A percentile compares a stretch with the other conserved stretches of the same genome.
Conservation (phyloP, 1,284 basidiomycete species). For the Fomitopsis palustris region DNA sequence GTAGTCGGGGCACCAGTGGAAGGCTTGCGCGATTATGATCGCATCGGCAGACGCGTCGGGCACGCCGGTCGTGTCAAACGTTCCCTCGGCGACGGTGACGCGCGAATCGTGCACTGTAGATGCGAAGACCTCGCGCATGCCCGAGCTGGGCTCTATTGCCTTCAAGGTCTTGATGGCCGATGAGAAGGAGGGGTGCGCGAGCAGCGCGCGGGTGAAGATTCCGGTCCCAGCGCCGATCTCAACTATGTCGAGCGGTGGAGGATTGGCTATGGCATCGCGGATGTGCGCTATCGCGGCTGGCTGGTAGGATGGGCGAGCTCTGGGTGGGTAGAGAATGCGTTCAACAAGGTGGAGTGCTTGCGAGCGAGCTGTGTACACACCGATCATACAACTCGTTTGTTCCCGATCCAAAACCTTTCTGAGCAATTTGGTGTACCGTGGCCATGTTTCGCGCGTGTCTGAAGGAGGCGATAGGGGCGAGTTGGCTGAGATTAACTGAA, state of each 20-base stretch:
- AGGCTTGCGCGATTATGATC: constrained; percentile 76
- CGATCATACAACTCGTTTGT: constrained; percentile 76
- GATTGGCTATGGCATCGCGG: constrained; percentile 37
- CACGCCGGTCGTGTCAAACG: constrained; percentile 58
- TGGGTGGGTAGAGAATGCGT: constrained; percentile 18
- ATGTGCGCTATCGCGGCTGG: constrained; percentile 52
- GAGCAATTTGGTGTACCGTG: constrained; percentile 51
- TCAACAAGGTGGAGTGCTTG: not conserved
- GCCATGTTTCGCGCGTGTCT: constrained; percentile 10
- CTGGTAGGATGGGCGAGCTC: constrained; percentile 73
- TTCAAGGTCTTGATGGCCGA: constrained; percentile 45
- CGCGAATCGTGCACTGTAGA: constrained; percentile 48
- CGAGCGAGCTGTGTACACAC: constrained; percentile 29
- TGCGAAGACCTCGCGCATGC: constrained; percentile 64
- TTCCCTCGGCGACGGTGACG: constrained; percentile 53
- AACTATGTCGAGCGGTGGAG: constrained; percentile 52
- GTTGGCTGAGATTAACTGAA: not conserved
- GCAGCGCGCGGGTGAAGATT: constrained; percentile 73
- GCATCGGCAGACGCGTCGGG: constrained; percentile 70
- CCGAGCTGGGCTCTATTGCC: constrained; percentile 71
- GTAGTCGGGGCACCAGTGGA: constrained; percentile 80
- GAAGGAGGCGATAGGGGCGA: not conserved
- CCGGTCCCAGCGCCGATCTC: constrained; percentile 77
- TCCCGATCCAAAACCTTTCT: constrained; percentile 62
- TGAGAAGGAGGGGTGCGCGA: constrained; percentile 57